Percentiles rank a stretch among this genome's conserved stretches.
phyloP scores from a whole-genome alignment of 2,329 filamentous ascomycete genomes.

The Botrytis medusae region DNA sequence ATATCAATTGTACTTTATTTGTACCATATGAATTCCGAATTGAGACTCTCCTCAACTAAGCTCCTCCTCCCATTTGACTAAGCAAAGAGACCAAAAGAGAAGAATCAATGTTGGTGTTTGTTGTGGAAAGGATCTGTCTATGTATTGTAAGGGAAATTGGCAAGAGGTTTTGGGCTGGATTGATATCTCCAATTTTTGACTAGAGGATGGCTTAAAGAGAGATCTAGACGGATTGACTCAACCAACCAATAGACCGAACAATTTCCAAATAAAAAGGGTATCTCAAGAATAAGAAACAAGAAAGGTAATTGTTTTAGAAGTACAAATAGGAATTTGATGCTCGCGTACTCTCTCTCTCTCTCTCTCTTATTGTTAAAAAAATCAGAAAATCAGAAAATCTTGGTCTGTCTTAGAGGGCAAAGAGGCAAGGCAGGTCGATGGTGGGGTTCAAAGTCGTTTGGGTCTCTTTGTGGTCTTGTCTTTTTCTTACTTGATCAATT shows the following conservation, averaged over 20 bases:
- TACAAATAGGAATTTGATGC: background rate
- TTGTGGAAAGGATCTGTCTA: background rate
- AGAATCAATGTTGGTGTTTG: background rate
- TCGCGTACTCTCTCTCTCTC: background rate
- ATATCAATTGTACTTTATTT: background rate
- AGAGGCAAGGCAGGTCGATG: background rate
- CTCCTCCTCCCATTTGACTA: background rate
- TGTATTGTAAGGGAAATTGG: background rate
- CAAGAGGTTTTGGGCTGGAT: background rate
- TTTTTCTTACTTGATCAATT: background rate
- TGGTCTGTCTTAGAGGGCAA: background rate
- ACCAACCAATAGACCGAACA: background rate
- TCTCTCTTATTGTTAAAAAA: background rate
- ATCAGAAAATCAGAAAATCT: background rate
- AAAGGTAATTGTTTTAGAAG: background rate
- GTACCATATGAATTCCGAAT: background rate
- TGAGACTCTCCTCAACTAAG: background rate
- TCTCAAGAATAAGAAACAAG: background rate
- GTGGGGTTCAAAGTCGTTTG: constrained; percentile 11
- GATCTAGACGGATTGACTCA: background rate
- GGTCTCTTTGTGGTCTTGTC: constrained; percentile 4
- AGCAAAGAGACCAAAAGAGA: background rate
- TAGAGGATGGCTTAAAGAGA: background rate
- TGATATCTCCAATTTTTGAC: background rate
- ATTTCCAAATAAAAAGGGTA: constrained; percentile 12